These are phyloP conservation scores for Fusarium clavum DNA, from an alignment of 2,329 filamentous ascomycete genomes.

Conservation along the genomic window DNA sequence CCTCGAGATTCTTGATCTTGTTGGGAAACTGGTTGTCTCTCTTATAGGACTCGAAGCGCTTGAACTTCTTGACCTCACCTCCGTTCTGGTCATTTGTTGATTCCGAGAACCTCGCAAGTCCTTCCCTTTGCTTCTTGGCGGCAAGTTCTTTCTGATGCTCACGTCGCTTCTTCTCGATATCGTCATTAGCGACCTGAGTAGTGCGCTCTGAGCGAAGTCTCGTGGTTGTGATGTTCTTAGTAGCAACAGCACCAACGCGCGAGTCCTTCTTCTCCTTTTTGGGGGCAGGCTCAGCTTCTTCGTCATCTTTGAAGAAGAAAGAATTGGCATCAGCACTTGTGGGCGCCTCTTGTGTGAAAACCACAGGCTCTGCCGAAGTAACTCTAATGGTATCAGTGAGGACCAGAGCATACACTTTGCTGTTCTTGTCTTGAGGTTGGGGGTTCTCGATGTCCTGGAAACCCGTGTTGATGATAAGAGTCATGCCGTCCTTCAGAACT, in stretches of 20 bases:
- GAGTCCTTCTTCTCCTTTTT: slow-evolving; percentile 91
- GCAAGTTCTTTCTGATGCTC: slow-evolving; percentile 93
- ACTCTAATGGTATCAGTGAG: slow-evolving; percentile 95
- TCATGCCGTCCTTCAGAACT: slow-evolving; percentile 95
- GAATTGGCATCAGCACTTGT: slow-evolving; percentile 93
- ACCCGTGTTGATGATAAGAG: slow-evolving; percentile 88
- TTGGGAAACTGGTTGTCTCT: slow-evolving; percentile 92
- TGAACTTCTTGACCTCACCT: slow-evolving; percentile 96
- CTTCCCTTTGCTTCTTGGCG: slow-evolving; percentile 88
- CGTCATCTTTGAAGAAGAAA: slow-evolving; percentile 98
- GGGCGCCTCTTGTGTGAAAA: slow-evolving; percentile 94
- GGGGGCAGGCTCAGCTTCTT: slow-evolving; percentile 85
- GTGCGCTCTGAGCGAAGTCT: slow-evolving; percentile 90
- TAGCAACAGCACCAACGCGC: slow-evolving; percentile 86
- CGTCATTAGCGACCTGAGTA: slow-evolving; percentile 84
- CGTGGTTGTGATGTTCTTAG: slow-evolving; percentile 95
- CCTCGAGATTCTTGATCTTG: slow-evolving; percentile 84
- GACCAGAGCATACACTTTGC: slow-evolving; percentile 87
- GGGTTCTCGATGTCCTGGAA: slow-evolving; percentile 91
- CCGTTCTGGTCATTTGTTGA: slow-evolving; percentile 87
- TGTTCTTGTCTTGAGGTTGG: slow-evolving; percentile 88
- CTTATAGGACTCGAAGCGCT: slow-evolving; percentile 99
- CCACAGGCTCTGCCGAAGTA: slow-evolving; percentile 78
- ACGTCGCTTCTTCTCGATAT: slow-evolving; percentile 85
- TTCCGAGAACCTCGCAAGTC: slow-evolving; percentile 85